Conservation (phyloP, 2,329 filamentous ascomycete species). For the Aaosphaeria arxii region DNA sequence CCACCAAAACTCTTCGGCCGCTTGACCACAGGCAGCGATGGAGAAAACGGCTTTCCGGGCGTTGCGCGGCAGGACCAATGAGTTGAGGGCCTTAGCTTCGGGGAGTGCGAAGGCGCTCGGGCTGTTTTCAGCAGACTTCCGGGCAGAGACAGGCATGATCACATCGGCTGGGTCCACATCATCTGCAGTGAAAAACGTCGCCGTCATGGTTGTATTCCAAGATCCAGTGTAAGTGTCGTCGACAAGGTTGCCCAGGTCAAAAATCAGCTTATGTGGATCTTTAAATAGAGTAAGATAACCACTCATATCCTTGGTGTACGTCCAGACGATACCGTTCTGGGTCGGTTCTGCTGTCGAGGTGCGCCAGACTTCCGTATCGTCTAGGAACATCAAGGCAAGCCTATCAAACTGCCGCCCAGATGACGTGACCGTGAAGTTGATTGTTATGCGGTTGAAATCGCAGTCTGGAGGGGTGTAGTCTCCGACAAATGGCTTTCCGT, state of each 20-base stretch:
- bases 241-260: constrained; percentile 68
- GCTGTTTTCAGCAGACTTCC: constrained; percentile 47
- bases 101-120: constrained; percentile 69
- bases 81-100: constrained; percentile 57
- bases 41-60: constrained; percentile 68
- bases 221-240: constrained; percentile 68
- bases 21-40: constrained; percentile 74
- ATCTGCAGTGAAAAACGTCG: constrained; percentile 62
- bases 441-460: constrained; percentile 68
- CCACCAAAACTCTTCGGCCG: constrained; percentile 83
- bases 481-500: constrained; percentile 70
- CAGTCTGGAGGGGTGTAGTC: constrained; percentile 65
- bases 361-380: constrained; percentile 76
- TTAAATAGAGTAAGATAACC: constrained; percentile 68
- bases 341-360: constrained; percentile 82
- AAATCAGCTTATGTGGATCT: constrained; percentile 69
- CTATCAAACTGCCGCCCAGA: constrained; percentile 74
- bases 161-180: constrained; percentile 54
- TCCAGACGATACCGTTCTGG: constrained; percentile 67
- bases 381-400: constrained; percentile 71
- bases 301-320: constrained; percentile 76
- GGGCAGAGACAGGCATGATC: constrained; percentile 64
- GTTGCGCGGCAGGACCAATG: constrained; percentile 63
- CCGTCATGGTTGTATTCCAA: constrained; percentile 72
- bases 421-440: constrained; percentile 74